A percentile compares a stretch with the other conserved stretches of the same genome.
These are phyloP conservation scores for Fragilariopsis cylindrus DNA, from an alignment of 108 stramenopile species.

Conservation along the genomic window DNA sequence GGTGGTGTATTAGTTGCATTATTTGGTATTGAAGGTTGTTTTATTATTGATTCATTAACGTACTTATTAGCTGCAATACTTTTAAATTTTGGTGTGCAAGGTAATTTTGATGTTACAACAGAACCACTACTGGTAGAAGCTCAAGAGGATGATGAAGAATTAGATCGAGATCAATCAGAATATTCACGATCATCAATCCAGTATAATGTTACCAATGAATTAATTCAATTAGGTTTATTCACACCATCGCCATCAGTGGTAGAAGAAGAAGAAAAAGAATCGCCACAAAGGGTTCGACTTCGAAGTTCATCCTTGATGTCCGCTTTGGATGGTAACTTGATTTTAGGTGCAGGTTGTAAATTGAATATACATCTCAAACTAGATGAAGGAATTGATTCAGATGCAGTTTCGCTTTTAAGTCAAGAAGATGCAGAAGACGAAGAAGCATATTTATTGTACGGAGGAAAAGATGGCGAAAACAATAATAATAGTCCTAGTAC, in stretches of 20 bases:
- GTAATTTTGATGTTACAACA: constrained; percentile 25
- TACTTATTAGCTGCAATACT: constrained; percentile 56
- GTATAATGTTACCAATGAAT: no score
- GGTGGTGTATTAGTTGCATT: constrained; percentile 52
- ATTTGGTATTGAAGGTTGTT: constrained; percentile 59
- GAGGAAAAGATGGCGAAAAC: neutral
- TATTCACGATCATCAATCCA: no score
- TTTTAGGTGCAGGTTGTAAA: no score
- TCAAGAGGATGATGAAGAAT: constrained; percentile 5
- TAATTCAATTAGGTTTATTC: no score
- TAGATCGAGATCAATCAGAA: no score
- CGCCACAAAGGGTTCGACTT: neutral
- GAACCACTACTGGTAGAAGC: neutral
- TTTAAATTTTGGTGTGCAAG: constrained; percentile 23
- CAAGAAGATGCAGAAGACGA: no score
- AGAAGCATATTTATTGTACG: neutral
- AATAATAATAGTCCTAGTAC: neutral
- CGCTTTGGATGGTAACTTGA: no score
- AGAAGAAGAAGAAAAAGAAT: constrained; percentile 1
- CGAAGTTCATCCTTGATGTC: neutral
- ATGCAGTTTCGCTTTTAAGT: no score
- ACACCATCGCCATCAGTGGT: neutral
- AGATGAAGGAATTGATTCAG: no score
- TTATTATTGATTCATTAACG: constrained; percentile 36
- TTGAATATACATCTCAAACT: no score